Evolutionary conservation across 805 yeast species (phyloP), one percentile per base, ranked within the genome.

Genomic region (Ogataea corticis): DNA sequence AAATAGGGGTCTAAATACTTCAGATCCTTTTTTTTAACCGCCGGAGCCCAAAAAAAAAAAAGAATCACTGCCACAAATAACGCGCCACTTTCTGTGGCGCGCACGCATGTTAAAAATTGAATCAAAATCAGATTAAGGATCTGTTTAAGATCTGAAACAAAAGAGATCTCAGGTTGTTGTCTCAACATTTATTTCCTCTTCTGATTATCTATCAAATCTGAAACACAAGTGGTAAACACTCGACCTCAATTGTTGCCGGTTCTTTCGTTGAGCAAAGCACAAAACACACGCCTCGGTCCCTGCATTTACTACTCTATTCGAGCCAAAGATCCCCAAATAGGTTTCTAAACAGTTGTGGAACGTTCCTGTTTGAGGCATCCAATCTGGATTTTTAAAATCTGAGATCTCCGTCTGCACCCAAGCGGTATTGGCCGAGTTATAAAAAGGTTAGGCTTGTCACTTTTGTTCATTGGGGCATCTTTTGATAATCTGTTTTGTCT

Each of bases 131-230:
- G 21, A 44, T 37, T 27, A 33, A 31, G 44, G 50, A 17, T 23
- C 37, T 41, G 41, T 32, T n/a, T 36, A 18, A 36, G 47, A 43
- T 47, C 42, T 47, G 50, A 47, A 47, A 47, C 50, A 47, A 27
- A 15, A 30, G 28, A 37, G 32, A 37, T 27, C 25, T 3, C 7
- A 7, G 3, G 10, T 3, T 18, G 4, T 13, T 19, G 13, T 28
- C 15, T 30, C 19, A 38, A 18, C 30, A 30, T 38, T 25, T 30
- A 19, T 18, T 21, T 18, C 29, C 35, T 30, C 19, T 38, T 23
- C 15, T 29, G 18, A 21, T 2, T n/a, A 14, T 4, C 12, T 13
- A 12, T 37, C 13, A 25, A 31, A 25, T 31, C 44, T 38, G 44
- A 38, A 23, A 31, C 42, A 35, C 23, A 5, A 7, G 3, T 7